These are phyloP conservation scores for Juglanconis oblonga DNA, from an alignment of 2,329 filamentous ascomycete genomes.

Conservation along the genomic window DNA sequence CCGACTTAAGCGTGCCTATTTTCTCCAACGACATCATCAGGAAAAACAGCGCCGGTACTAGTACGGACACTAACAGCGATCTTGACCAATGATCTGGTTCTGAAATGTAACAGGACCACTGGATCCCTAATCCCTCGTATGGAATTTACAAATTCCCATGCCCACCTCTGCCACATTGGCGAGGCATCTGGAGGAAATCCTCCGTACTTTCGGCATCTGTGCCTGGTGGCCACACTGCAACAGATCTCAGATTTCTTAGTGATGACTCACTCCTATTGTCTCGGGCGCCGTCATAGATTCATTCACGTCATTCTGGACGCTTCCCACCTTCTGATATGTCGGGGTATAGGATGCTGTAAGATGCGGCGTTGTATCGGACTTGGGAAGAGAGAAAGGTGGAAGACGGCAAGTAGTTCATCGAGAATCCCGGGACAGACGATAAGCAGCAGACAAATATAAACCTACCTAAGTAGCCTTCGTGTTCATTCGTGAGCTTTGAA, in stretches of 20 bases:
- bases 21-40: not conserved
- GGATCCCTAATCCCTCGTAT: not conserved
- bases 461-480: not conserved
- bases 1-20: too few relatives aligned
- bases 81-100: not conserved
- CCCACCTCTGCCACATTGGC: not conserved
- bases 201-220: not conserved
- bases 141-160: not conserved
- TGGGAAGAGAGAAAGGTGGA: not conserved
- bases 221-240: not conserved
- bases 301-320: not conserved
- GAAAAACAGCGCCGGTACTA: not conserved
- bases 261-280: too few relatives aligned
- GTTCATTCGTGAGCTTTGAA: not conserved
- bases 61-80: not conserved
- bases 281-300: slow-evolving; percentile 5
- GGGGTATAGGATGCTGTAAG: not conserved
- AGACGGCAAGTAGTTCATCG: not conserved
- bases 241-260: too few relatives aligned
- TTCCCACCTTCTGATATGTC: not conserved
- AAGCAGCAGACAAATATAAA: not conserved
- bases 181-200: not conserved
- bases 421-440: not conserved
- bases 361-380: not conserved
- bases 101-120: not conserved